These are phyloP conservation scores for Solanum chilense DNA, from an alignment of 257 asterid species.

Conservation along the genomic window DNA sequence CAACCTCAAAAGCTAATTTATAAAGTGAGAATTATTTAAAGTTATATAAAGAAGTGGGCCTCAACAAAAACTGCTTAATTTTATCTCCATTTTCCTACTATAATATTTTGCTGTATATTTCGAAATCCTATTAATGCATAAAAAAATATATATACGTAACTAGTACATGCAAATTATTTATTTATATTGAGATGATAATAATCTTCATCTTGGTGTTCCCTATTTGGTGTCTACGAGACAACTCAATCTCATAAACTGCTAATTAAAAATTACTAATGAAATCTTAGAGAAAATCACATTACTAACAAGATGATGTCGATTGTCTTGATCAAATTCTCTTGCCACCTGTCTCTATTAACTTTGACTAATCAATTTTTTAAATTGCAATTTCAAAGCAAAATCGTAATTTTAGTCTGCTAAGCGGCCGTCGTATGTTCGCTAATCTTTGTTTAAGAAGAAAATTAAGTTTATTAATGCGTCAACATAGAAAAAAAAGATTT, in stretches of 20 bases:
- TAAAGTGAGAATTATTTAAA: background rate
- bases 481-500: background rate
- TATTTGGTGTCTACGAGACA: slow-evolving; percentile 20
- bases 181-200: background rate
- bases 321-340: background rate
- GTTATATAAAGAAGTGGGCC: background rate
- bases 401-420: background rate
- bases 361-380: background rate
- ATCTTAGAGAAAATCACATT: background rate
- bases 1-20: background rate
- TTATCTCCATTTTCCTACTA: background rate
- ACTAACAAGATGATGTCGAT: background rate
- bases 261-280: background rate
- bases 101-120: background rate
- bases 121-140: background rate
- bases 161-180: background rate
- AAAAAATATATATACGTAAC: background rate
- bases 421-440: background rate
- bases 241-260: slow-evolving; percentile 4
- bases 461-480: background rate
- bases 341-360: slow-evolving; percentile 7
- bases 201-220: slow-evolving; percentile 9
- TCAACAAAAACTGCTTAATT: background rate
- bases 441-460: background rate
- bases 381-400: background rate